phyloP scores from a whole-genome alignment of 2,329 filamentous ascomycete species.

The Scleromitrula shiraiana region DNA sequence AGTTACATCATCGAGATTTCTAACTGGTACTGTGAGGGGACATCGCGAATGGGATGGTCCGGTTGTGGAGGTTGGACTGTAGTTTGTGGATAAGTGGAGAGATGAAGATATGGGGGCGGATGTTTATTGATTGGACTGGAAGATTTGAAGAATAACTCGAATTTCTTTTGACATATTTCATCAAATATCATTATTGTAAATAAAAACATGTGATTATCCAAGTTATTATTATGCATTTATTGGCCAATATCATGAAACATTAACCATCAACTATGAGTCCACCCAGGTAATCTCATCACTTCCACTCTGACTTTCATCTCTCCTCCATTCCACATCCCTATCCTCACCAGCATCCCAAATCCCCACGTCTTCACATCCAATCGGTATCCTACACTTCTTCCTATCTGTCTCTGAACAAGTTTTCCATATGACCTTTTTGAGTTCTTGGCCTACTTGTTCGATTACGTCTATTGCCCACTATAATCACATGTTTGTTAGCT shows the following conservation, averaged over 20 bases:
- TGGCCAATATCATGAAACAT: too few species aligned
- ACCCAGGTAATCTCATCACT: slow-evolving; percentile 1
- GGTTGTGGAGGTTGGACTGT: too few species aligned
- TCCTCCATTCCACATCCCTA: neutral
- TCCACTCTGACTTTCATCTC: slow-evolving; percentile 1
- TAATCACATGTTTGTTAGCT: too few species aligned
- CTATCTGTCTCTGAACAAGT: slow-evolving; percentile 42
- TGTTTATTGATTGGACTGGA: too few species aligned
- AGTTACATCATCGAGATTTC: neutral
- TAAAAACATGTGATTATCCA: too few species aligned
- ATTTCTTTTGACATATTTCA: too few species aligned
- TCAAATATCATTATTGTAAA: too few species aligned
- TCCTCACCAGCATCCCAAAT: slow-evolving; percentile 17
- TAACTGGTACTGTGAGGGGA: neutral
- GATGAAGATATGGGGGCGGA: too few species aligned
- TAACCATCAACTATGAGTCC: neutral
- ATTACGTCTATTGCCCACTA: slow-evolving; percentile 81
- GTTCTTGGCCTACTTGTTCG: slow-evolving; percentile 72
- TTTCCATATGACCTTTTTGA: slow-evolving; percentile 77
- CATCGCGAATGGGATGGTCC: too few species aligned
- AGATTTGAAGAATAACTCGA: too few species aligned
- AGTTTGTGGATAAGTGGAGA: too few species aligned
- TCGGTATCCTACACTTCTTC: slow-evolving; percentile 21
- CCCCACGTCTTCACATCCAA: slow-evolving; percentile 25
- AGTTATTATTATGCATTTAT: too few species aligned